A percentile compares a stretch with the other conserved stretches of the same genome.
Conservation (phyloP, 2,329 filamentous ascomycete species). For the Pseudogymnoascus pannorum region DNA sequence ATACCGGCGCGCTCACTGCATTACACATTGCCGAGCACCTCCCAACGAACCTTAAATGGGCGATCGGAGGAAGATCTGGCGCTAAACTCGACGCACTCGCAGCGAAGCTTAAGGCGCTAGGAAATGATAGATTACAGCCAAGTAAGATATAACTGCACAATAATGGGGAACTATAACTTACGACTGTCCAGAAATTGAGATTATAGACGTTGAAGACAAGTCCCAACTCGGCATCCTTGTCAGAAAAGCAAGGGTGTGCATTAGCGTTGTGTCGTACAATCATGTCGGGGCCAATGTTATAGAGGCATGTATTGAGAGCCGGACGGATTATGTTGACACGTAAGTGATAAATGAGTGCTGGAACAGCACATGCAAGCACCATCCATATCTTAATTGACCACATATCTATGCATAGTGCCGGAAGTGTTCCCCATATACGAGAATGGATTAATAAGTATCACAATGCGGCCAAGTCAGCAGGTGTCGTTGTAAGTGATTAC, state of each 20-base stretch:
- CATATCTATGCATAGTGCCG: not conserved
- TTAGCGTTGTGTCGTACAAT: constrained; percentile 29
- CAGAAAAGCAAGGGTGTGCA: constrained; percentile 48
- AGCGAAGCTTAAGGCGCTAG: constrained; percentile 56
- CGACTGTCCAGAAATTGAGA: constrained; percentile 40
- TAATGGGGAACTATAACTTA: not conserved
- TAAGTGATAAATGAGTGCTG: constrained; percentile 12
- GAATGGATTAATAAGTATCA: constrained; percentile 19
- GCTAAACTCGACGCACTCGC: constrained; percentile 65
- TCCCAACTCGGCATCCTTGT: constrained; percentile 42
- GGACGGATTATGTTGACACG: constrained; percentile 22
- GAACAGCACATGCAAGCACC: not conserved
- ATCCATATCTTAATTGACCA: not conserved
- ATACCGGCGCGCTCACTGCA: constrained; percentile 71
- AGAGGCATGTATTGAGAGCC: constrained; percentile 19
- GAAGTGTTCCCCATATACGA: constrained; percentile 13
- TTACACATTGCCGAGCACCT: constrained; percentile 66
- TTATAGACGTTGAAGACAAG: constrained; percentile 38
- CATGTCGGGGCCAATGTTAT: constrained; percentile 18
- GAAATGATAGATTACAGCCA: constrained; percentile 63
- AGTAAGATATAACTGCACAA: constrained; percentile 38
- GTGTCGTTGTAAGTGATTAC: constrained; percentile 17
- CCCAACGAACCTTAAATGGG: constrained; percentile 78
- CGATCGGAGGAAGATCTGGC: constrained; percentile 71
- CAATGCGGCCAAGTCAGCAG: constrained; percentile 16